Base-by-base conservation (phyloP, 176 grass and related monocot genomes). In the Oryza meyeriana region DNA sequence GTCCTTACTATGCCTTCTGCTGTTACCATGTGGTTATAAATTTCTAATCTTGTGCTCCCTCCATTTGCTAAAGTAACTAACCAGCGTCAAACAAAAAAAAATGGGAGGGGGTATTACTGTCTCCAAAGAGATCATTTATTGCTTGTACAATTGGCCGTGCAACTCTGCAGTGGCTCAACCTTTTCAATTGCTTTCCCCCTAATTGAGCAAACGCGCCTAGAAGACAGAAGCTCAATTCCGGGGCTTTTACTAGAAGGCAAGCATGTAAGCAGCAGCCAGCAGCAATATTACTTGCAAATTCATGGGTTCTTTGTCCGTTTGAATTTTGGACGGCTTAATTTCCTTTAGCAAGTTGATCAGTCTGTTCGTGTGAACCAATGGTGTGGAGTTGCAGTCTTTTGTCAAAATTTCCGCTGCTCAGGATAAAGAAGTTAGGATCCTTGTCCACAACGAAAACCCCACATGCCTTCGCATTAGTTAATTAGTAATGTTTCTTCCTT, bases 401-500 rank as follows among this genome's bases (percentile, higher is more conserved):
- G 38, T 74, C 50, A 83, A 74, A 74, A 83, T 75, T 83, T 59
- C 86, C 30, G 57, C 25, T 79, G 75, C 39, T 79, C 28, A 14
- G 52, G 74, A 28, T 67, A 62, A 82, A 82, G 29, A 82, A 79
- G 74, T 79, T 69, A 90, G 83, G 28, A 68, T 69, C 79, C 79
- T 90, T 83, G 88, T 74, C 72, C 38, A 16, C 35, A 36, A 79
- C 67, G 61, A 52, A 33, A 83, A 42, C 74, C 79, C 68, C 79
- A 90, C 88, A 83, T 86, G 88, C 63, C 18, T 16, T 18, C 42
- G 58, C 38, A 31, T 79, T 86, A 62, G 44, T 83, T 86, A 83
- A 90, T 90, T 67, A 61, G 30, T 74, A 59, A 74, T 74, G 16
- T 57, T 71, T 72, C 67, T 32, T 34, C 47, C 24, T 17, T 81